Percentiles rank a stretch among this genome's conserved stretches.
Conservation (phyloP, 1,284 basidiomycete species). For the Ustilago bromivora region DNA sequence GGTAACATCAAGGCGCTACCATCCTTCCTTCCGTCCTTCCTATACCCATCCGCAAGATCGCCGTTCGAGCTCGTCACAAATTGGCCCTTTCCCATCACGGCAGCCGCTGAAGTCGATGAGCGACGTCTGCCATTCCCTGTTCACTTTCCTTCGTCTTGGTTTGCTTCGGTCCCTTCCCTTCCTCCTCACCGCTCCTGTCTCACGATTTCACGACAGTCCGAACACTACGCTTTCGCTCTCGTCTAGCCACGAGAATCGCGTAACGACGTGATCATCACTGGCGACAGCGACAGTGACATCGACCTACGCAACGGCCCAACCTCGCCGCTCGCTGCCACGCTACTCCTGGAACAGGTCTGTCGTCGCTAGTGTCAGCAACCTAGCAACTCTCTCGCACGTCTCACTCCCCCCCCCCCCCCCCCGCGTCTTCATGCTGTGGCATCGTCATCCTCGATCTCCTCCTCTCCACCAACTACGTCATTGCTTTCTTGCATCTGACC, state of each 20-base stretch:
- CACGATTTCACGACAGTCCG: conserved; percentile 2
- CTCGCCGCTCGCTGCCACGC: not conserved
- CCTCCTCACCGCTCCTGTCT: not conserved
- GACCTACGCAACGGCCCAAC: not conserved
- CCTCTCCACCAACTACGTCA: conserved; percentile 1
- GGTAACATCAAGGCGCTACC: conserved; percentile 6
- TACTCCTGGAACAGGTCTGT: not conserved
- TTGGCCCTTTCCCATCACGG: not conserved
- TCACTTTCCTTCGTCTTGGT: not conserved
- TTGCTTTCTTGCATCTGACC: conserved; percentile 9
- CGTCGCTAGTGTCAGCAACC: not conserved
- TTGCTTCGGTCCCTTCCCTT: not conserved
- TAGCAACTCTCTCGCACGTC: not conserved
- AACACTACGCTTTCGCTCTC: not conserved
- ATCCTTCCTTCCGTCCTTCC: not conserved
- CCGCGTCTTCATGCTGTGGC: conserved; percentile 38
- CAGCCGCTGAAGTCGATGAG: not conserved
- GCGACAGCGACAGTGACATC: conserved; percentile 1
- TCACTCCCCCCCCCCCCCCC: not conserved
- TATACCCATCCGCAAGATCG: not conserved
- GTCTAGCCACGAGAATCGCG: not conserved
- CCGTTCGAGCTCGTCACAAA: not conserved
- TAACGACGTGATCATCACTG: not conserved
- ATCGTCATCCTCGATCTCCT: conserved; percentile 20
- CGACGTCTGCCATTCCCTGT: not conserved